phyloP scores from a whole-genome alignment of 106 monocot species.

The Alisma plantagoaquatica region DNA sequence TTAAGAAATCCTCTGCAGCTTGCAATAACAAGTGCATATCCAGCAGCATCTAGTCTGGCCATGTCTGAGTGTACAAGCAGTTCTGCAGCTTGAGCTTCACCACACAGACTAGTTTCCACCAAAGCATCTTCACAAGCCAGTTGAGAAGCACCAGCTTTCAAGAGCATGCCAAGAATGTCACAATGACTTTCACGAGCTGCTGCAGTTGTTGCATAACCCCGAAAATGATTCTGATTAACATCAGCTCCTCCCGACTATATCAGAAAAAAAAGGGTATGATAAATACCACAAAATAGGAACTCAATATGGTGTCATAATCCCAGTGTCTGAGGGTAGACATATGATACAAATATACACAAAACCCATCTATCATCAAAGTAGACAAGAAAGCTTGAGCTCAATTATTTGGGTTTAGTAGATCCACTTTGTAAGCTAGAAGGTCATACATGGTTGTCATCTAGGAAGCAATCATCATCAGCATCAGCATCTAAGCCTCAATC shows the following conservation, averaged over 20 bases:
- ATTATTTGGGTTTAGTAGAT: too few species aligned
- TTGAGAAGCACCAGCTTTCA: slow-evolving; percentile 40
- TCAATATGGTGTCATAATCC: too few species aligned
- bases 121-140: slow-evolving; percentile 53
- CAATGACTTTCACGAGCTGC: slow-evolving; percentile 52
- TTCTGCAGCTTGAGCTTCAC: slow-evolving; percentile 29
- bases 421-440: too few species aligned
- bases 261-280: not conserved
- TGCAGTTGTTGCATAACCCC: slow-evolving; percentile 53
- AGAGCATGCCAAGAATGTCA: slow-evolving; percentile 32
- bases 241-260: slow-evolving; percentile 46
- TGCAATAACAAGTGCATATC: slow-evolving; percentile 47
- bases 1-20: slow-evolving; percentile 52
- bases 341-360: too few species aligned
- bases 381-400: too few species aligned
- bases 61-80: slow-evolving; percentile 41
- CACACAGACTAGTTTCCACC: slow-evolving; percentile 37
- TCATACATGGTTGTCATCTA: too few species aligned
- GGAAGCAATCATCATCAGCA: too few species aligned
- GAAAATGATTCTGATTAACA: slow-evolving; percentile 48
- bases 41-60: slow-evolving; percentile 18
- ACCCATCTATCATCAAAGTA: too few species aligned
- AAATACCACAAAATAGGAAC: too few species aligned
- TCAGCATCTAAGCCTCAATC: too few species aligned
- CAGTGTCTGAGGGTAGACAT: too few species aligned